Evolutionary conservation across 2,329 filamentous ascomycete genomes (phyloP).

Genomic region (Emmonsia crescens): DNA sequence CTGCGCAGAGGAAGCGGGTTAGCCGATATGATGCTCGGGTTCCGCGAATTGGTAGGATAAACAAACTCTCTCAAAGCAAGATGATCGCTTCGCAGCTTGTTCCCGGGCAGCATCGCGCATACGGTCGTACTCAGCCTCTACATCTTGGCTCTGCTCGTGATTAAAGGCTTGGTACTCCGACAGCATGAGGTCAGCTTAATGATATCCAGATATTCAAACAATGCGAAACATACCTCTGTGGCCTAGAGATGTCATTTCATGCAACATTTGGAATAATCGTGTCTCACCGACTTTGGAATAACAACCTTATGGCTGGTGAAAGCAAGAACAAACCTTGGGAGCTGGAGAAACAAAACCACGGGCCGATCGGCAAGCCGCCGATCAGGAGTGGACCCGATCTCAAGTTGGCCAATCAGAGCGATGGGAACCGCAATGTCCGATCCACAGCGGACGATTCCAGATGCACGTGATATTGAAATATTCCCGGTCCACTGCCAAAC

Average conservation of each 20-base stretch:
- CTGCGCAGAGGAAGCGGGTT: constrained; percentile 25
- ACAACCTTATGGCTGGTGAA: no score
- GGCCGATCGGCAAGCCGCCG: not conserved
- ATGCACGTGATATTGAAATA: no score
- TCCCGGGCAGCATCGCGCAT: constrained; percentile 71
- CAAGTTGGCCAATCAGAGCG: not conserved
- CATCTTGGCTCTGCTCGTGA: constrained; percentile 53
- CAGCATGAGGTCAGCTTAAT: not conserved
- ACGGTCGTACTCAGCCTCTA: constrained; percentile 84
- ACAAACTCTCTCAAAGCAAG: constrained; percentile 62
- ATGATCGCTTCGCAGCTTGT: constrained; percentile 66
- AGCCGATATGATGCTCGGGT: not conserved
- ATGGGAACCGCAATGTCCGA: no score
- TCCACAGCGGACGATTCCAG: no score
- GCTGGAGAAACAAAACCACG: not conserved
- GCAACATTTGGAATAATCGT: constrained; percentile 21
- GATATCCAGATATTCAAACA: not conserved
- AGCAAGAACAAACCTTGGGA: not conserved
- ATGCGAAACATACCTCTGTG: constrained; percentile 23
- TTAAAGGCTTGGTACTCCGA: constrained; percentile 56
- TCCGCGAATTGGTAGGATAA: not conserved
- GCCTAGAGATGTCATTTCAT: constrained; percentile 35
- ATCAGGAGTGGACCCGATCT: not conserved
- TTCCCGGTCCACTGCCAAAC: no score
- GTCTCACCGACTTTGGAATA: not conserved